Base-by-base conservation (phyloP, 306 rosid species). In the Casuarina glauca region DNA sequence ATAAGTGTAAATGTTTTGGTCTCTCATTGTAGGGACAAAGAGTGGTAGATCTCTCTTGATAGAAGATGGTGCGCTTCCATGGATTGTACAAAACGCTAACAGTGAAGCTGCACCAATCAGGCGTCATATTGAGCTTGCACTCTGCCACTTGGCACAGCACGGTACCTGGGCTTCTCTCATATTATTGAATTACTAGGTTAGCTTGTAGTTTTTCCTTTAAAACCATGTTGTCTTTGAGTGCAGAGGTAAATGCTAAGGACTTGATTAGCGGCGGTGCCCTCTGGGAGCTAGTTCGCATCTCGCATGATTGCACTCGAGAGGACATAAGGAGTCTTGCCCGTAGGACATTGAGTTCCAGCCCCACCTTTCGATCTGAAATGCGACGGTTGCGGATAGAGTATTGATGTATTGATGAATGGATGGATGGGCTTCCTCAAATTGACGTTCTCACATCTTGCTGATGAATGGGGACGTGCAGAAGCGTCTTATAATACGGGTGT, bases 71-170 rank as follows among this genome's bases (percentile, higher is more conserved):
- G 96, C 93, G 38, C 96, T 96, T 79, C 93, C 97, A 19, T 96
- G 99, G 99, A 93, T 96, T 80, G 96, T 96, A 76, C 98, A 96
- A 82, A 91, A 93, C 82, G 96, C 98, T 68, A 93, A 91, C 32
- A 88, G 83, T 8, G 98, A 93, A 83, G 91, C 94, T 57, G 89
- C 98, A n/a, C 96, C 99, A 66, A 93, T 96, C 85, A 89, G 96
- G 86, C 99, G 94, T 84, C 99, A 93, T 90, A 86, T 96, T 69
- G 99, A 96, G 87, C 97, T 96, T 81, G 99, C 98, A 32, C 90
- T 96, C 42, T 96, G 98, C 80, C 99, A 96, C 90, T 79, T 96
- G 88, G 99, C 99, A 20, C 99, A 93, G 63, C 99, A 96, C 57
- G 99, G 99, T 95, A 86, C 55, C 69, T 76, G 38, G 39, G 35